These are phyloP conservation scores for Piloderma croceum DNA, from an alignment of 768 basidiomycete genomes.

Conservation along the genomic window DNA sequence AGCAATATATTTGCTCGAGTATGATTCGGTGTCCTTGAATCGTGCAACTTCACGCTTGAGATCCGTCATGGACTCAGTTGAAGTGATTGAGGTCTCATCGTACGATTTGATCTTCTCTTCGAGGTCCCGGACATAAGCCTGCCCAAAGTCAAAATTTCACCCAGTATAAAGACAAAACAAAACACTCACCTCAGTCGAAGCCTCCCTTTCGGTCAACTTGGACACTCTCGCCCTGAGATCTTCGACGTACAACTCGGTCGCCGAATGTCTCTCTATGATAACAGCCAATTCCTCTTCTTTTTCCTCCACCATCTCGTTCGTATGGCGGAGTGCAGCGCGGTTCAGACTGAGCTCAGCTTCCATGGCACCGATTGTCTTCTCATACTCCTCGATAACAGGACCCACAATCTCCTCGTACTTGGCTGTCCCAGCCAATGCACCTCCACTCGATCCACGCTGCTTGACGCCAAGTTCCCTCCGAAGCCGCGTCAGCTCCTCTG, in stretches of 20 bases:
- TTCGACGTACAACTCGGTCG: constrained; percentile 81
- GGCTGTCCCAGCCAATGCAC: constrained; percentile 61
- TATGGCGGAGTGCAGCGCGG: constrained; percentile 79
- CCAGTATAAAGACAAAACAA: constrained; percentile 1
- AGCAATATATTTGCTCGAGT: constrained; percentile 72
- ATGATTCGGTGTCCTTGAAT: constrained; percentile 69
- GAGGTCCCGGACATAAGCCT: constrained; percentile 91
- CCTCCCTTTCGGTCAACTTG: constrained; percentile 83
- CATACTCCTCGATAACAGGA: constrained; percentile 97
- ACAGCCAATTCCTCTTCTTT: constrained; percentile 75
- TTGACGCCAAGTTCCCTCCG: constrained; percentile 74
- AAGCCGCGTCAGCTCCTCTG: constrained; percentile 78
- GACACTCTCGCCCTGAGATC: constrained; percentile 76
- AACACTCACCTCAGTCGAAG: constrained; percentile 76
- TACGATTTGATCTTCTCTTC: constrained; percentile 87
- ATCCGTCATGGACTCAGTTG: constrained; percentile 75
- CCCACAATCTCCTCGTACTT: constrained; percentile 92
- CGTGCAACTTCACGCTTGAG: constrained; percentile 77
- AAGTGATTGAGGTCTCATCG: constrained; percentile 71
- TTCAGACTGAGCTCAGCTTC: constrained; percentile 89
- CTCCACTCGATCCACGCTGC: constrained; percentile 54
- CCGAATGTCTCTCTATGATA: constrained; percentile 63
- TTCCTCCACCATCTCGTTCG: constrained; percentile 90
- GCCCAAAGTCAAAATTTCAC: constrained; percentile 13
- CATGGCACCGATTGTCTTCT: constrained; percentile 92